Base-by-base conservation (phyloP, 495 filamentous ascomycete genomes). In the Letharia lupina region DNA sequence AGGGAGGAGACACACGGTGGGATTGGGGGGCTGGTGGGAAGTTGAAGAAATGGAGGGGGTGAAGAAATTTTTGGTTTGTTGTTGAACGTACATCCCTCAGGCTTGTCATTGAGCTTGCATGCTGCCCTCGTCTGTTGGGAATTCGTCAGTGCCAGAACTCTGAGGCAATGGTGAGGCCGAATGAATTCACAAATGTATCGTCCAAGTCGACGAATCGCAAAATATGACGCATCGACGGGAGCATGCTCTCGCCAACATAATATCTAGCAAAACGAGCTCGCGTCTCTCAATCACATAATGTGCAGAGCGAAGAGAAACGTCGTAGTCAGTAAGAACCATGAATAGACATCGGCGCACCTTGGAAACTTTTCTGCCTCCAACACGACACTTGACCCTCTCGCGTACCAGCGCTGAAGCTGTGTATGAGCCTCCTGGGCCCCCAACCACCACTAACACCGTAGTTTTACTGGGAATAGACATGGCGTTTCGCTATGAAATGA, bases 201-300 rank as follows among this genome's bases (percentile, higher is more conserved):
- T 83, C 73, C 1, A 76, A 59, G 47, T 82, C 81, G 61, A 84
- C 79, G 67, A 82, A 83, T 9, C 73, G 69, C 0, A 85, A 65
- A 37, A 81, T 80, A 54, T 78, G 72, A 13, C 81, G 76, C 16
- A 79, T 73, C 0, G 81, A 85, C 0, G 81, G 69, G 15, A 84
- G 71, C 76, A 82, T 77, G 65, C 77, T 81, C 69, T 85, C 80
- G 54, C 81, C 76, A 65, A 80, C 69, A 65, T 81, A 77, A 60
- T 81, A 81, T 66, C 78, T 78, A 58, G n/a, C 13, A 41, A 20
- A 40, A 9, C 63, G 52, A 45, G 33, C 5, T 56, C 9, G 42
- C 15, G 12, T 23, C 28, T 8, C 33, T 39, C 61, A 44, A 15
- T 67, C 20, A 31, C 13, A 2, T 4, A 7, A 45, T 18, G 18